phyloP scores from a whole-genome alignment of 2,329 filamentous ascomycete species.

The Aspergillus sp. region DNA sequence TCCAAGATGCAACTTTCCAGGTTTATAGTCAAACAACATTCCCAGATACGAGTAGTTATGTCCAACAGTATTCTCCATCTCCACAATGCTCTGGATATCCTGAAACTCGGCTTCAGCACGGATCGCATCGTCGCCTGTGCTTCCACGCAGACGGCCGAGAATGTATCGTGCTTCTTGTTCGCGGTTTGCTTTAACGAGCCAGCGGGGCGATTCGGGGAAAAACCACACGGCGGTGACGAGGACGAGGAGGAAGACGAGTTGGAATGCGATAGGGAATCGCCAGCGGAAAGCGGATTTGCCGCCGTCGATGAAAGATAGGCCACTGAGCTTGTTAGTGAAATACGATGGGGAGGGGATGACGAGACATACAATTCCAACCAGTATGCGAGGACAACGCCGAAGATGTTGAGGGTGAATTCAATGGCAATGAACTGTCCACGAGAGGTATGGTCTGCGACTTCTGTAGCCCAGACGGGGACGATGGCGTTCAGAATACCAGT shows the following conservation, averaged over 20 bases:
- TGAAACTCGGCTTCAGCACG: slow-evolving; percentile 58
- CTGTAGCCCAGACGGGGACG: slow-evolving; percentile 64
- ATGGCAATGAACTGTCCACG: slow-evolving; percentile 64
- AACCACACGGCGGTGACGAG: slow-evolving; percentile 55
- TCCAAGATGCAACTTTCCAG: slow-evolving; percentile 59
- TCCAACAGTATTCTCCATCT: slow-evolving; percentile 53
- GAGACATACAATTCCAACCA: slow-evolving; percentile 49
- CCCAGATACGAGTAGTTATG: slow-evolving; percentile 52
- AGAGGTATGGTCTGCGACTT: slow-evolving; percentile 60
- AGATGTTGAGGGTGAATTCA: slow-evolving; percentile 67
- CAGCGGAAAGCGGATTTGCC: slow-evolving; percentile 55
- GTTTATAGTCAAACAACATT: slow-evolving; percentile 62
- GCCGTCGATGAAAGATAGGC: slow-evolving; percentile 54
- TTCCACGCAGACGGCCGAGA: slow-evolving; percentile 57
- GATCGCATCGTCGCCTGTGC: slow-evolving; percentile 45
- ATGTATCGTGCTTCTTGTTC: slow-evolving; percentile 63
- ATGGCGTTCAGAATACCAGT: slow-evolving; percentile 66
- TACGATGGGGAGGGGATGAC: not conserved
- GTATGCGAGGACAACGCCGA: slow-evolving; percentile 60
- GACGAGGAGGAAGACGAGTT: slow-evolving; percentile 57
- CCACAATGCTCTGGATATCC: slow-evolving; percentile 59
- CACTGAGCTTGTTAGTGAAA: slow-evolving; percentile 26
- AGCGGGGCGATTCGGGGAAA: slow-evolving; percentile 59
- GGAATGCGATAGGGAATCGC: slow-evolving; percentile 65
- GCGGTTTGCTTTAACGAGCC: slow-evolving; percentile 58